Evolutionary conservation across 345 rosid species (phyloP).

Genomic region (Alliaria petiolata): DNA sequence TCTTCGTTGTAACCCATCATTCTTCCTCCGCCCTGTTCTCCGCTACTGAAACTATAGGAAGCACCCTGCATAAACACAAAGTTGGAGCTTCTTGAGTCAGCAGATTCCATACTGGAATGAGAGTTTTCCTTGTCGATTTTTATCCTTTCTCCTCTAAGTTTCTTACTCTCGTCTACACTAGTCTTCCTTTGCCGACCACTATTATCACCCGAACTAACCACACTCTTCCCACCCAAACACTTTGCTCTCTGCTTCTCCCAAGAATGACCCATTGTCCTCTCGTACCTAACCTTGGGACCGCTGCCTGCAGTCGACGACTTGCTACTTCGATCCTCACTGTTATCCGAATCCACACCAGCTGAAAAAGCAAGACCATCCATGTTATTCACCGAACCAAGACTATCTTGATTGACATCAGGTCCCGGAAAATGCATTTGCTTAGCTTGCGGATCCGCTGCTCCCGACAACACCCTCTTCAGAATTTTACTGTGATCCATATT

Average conservation of each 20-base stretch:
- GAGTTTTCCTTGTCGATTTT: slow-evolving; percentile 75
- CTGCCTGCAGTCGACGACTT: slow-evolving; percentile 80
- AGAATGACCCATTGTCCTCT: slow-evolving; percentile 35
- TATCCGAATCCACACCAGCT: slow-evolving; percentile 55
- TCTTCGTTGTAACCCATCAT: slow-evolving; percentile 53
- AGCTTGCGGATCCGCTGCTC: slow-evolving; percentile 22
- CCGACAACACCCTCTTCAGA: slow-evolving; percentile 58
- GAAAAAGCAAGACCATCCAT: slow-evolving; percentile 42
- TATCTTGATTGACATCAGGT: slow-evolving; percentile 33
- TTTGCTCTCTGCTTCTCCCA: slow-evolving; percentile 45
- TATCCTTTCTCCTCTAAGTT: slow-evolving; percentile 78
- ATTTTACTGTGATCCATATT: slow-evolving; percentile 40
- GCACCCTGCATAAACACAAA: slow-evolving; percentile 73
- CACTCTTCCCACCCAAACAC: slow-evolving; percentile 44
- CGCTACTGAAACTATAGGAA: slow-evolving; percentile 45
- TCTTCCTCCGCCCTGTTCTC: slow-evolving; percentile 46
- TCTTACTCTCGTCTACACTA: slow-evolving; percentile 55
- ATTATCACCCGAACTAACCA: slow-evolving; percentile 40
- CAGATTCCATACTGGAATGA: slow-evolving; percentile 77
- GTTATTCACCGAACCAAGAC: slow-evolving; percentile 38
- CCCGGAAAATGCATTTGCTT: slow-evolving; percentile 31
- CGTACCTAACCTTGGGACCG: slow-evolving; percentile 47
- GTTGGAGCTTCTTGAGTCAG: slow-evolving; percentile 79
- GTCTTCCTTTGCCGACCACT: slow-evolving; percentile 49
- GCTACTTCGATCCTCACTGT: slow-evolving; percentile 67